Evolutionary conservation across 1,139 yeast species (phyloP).

Genomic region (Suhomyces ambrosiae): DNA sequence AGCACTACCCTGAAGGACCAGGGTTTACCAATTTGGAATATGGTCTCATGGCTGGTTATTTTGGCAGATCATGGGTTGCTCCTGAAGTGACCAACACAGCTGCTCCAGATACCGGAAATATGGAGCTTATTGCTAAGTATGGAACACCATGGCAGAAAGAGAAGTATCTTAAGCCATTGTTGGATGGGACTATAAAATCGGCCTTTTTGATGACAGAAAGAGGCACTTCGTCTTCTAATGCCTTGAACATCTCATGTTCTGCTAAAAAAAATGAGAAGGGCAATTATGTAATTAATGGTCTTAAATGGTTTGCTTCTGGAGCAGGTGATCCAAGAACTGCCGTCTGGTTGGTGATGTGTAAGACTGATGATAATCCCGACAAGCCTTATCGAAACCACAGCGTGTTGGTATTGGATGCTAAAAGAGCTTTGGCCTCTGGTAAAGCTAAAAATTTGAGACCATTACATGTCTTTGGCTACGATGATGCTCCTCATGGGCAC

Average conservation of each 20-base stretch:
- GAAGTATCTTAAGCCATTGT: slow-evolving; percentile 57
- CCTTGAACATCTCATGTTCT: slow-evolving; percentile 59
- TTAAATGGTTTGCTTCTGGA: slow-evolving; percentile 78
- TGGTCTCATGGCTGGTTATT: slow-evolving; percentile 69
- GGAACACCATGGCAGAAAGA: slow-evolving; percentile 56
- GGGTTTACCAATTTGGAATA: slow-evolving; percentile 69
- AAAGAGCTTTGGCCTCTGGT: slow-evolving; percentile 55
- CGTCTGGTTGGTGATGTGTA: slow-evolving; percentile 70
- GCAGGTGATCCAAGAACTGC: slow-evolving; percentile 71
- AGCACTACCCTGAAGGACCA: slow-evolving; percentile 61
- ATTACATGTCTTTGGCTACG: slow-evolving; percentile 61
- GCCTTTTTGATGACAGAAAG: slow-evolving; percentile 75
- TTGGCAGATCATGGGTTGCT: slow-evolving; percentile 59
- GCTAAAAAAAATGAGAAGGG: slow-evolving; percentile 49
- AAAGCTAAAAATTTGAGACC: slow-evolving; percentile 56
- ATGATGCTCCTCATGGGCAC: slow-evolving; percentile 78
- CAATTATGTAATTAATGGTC: slow-evolving; percentile 60
- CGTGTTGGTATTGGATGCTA: slow-evolving; percentile 59
- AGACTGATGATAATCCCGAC: slow-evolving; percentile 44
- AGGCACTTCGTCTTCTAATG: slow-evolving; percentile 67
- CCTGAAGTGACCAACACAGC: slow-evolving; percentile 66
- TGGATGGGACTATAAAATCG: slow-evolving; percentile 62
- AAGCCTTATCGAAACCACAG: slow-evolving; percentile 56
- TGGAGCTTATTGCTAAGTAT: slow-evolving; percentile 67
- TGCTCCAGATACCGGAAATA: slow-evolving; percentile 79